These are phyloP conservation scores for Trichoderma sp. DNA, from an alignment of 2,329 filamentous ascomycete genomes.

Conservation along the genomic window DNA sequence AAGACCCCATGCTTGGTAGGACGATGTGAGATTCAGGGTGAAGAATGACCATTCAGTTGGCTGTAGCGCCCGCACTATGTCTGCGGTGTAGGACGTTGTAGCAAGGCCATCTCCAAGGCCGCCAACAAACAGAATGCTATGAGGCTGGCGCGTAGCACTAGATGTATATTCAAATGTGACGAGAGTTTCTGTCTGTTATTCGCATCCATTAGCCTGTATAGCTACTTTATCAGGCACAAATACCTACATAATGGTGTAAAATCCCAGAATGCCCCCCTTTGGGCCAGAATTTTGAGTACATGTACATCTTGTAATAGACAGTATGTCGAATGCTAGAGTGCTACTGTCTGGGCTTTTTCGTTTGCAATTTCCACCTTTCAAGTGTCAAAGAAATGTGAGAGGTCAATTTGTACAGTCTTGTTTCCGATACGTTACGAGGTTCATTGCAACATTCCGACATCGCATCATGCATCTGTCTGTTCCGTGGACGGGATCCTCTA, in stretches of 20 bases:
- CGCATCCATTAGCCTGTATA: background rate
- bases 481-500: background rate
- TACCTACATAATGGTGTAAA: conserved; percentile 36
- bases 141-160: conserved; percentile 31
- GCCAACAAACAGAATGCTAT: conserved; percentile 52
- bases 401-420: background rate
- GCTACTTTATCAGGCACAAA: conserved; percentile 23
- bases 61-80: conserved; percentile 41
- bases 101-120: conserved; percentile 53
- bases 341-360: background rate
- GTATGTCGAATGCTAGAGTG: background rate
- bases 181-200: conserved; percentile 37
- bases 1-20: conserved; percentile 37
- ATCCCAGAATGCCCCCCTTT: conserved; percentile 34
- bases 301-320: conserved; percentile 13
- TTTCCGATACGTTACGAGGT: background rate
- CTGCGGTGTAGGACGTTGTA: conserved; percentile 47
- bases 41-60: conserved; percentile 38
- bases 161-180: conserved; percentile 40
- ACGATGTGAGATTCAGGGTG: conserved; percentile 40
- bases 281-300: conserved; percentile 36
- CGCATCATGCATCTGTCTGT: background rate
- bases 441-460: background rate
- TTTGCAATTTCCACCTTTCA: background rate
- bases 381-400: background rate